Conservation (phyloP, 495 filamentous ascomycete genomes). For the Xylaria cubensis region DNA sequence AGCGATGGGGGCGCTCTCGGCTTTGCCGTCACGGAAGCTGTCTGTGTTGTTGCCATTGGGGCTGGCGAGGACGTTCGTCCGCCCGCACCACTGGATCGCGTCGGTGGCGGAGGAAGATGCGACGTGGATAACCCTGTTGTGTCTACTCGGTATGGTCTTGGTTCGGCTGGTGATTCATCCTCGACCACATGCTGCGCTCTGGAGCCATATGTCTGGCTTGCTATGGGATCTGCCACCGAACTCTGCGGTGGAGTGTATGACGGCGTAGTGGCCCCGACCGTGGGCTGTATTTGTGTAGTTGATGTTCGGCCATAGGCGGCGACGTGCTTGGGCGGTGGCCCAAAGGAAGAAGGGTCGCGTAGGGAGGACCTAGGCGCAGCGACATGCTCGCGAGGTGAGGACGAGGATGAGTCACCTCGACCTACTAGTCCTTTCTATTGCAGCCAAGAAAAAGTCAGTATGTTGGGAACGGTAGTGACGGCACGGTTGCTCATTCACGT, state of each 20-base stretch:
- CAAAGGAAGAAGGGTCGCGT: conserved; percentile 84
- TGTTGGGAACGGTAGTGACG: neutral
- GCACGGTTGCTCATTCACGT: conserved; percentile 26
- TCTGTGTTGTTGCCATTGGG: conserved; percentile 8
- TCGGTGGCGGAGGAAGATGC: conserved; percentile 75
- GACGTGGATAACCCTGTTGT: conserved; percentile 73
- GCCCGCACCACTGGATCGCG: conserved; percentile 58
- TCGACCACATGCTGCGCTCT: conserved; percentile 37
- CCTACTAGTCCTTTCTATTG: conserved; percentile 53
- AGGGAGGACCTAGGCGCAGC: conserved; percentile 77
- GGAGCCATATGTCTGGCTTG: neutral
- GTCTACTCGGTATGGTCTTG: conserved; percentile 72
- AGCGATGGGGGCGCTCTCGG: conserved; percentile 74
- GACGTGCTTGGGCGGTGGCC: conserved; percentile 76
- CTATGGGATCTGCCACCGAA: neutral
- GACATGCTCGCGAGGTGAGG: conserved; percentile 46
- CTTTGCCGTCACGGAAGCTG: conserved; percentile 47
- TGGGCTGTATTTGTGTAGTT: conserved; percentile 44
- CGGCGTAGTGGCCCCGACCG: neutral
- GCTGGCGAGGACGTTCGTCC: conserved; percentile 39
- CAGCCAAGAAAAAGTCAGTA: conserved; percentile 9
- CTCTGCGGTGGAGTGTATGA: neutral
- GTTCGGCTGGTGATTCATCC: conserved; percentile 47
- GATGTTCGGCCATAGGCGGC: conserved; percentile 33
- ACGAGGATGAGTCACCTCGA: conserved; percentile 41